Percentiles rank a stretch among this genome's conserved stretches.
Evolutionary conservation across 2,329 filamentous ascomycete species (phyloP).

Genomic region (Botrytis galanthina): DNA sequence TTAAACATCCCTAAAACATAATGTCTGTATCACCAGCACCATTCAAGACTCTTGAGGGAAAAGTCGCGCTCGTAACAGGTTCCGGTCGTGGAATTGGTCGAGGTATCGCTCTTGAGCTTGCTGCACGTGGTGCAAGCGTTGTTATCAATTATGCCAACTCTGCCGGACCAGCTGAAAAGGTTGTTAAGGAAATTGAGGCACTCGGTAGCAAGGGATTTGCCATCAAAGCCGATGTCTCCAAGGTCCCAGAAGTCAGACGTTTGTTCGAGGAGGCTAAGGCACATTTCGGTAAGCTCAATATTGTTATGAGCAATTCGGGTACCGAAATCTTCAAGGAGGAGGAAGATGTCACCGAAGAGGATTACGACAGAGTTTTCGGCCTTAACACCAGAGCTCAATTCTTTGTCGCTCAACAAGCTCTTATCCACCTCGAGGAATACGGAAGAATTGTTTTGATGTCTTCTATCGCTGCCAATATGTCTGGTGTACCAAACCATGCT

Average conservation of each 20-base stretch:
- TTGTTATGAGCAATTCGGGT: conserved; percentile 37
- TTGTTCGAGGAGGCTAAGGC: conserved; percentile 32
- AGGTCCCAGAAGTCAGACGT: conserved; percentile 39
- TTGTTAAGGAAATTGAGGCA: conserved; percentile 50
- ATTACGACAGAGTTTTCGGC: conserved; percentile 50
- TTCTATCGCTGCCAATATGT: conserved; percentile 48
- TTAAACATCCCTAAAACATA: neutral
- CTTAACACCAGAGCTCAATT: conserved; percentile 69
- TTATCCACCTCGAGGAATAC: conserved; percentile 66
- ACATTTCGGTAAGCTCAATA: conserved; percentile 34
- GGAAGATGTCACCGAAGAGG: conserved; percentile 34
- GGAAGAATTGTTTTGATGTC: conserved; percentile 70
- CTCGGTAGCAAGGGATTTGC: conserved; percentile 53
- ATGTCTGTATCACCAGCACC: conserved; percentile 11
- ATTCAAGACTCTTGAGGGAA: conserved; percentile 41
- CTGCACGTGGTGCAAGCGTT: conserved; percentile 42
- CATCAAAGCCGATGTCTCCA: conserved; percentile 58
- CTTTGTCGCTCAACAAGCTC: conserved; percentile 74
- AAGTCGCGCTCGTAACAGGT: conserved; percentile 80
- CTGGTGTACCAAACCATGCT: conserved; percentile 66
- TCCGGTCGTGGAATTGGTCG: conserved; percentile 75
- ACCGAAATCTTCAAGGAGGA: conserved; percentile 33
- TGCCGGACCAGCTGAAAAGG: conserved; percentile 53
- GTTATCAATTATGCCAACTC: conserved; percentile 63
- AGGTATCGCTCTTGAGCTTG: conserved; percentile 42